Evolutionary conservation across 352 stramenopile genomes (phyloP).

Genomic region (Thraustochytrium sp.): DNA sequence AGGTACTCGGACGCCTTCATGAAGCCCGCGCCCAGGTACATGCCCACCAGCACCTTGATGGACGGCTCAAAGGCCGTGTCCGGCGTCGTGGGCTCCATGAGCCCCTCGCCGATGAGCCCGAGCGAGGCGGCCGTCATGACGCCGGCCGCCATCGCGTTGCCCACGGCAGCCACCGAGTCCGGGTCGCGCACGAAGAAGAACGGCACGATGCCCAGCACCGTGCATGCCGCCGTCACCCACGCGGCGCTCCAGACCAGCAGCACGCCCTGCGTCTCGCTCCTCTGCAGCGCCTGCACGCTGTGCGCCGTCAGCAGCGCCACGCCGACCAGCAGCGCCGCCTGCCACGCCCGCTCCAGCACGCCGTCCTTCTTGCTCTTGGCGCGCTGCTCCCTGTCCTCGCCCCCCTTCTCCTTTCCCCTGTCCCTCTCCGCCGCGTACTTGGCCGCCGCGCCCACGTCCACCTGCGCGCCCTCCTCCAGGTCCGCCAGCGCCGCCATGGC

Average conservation of each 20-base stretch:
- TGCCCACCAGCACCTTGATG: slow-evolving; percentile 77
- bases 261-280: background rate
- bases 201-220: slow-evolving; percentile 84
- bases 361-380: background rate
- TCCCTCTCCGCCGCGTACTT: no score
- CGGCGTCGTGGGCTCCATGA: slow-evolving; percentile 51
- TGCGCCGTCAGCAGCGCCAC: slow-evolving; percentile 18
- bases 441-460: no score
- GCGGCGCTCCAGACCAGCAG: slow-evolving; percentile 87
- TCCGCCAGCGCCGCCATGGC: no score
- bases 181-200: slow-evolving; percentile 65
- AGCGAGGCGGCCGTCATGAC: slow-evolving; percentile 97
- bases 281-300: slow-evolving; percentile 28
- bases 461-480: no score
- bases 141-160: slow-evolving; percentile 79
- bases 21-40: slow-evolving; percentile 84
- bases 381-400: no score
- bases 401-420: no score
- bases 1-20: slow-evolving; percentile 91
- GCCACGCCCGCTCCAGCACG: background rate
- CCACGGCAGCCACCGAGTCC: slow-evolving; percentile 23
- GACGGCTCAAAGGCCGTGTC: slow-evolving; percentile 48
- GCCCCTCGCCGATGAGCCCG: slow-evolving; percentile 86
- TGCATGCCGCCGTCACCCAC: slow-evolving; percentile 92
- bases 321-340: background rate